Conservation (phyloP, 2,329 filamentous ascomycete species). For the Sordariomycetes sp. region DNA sequence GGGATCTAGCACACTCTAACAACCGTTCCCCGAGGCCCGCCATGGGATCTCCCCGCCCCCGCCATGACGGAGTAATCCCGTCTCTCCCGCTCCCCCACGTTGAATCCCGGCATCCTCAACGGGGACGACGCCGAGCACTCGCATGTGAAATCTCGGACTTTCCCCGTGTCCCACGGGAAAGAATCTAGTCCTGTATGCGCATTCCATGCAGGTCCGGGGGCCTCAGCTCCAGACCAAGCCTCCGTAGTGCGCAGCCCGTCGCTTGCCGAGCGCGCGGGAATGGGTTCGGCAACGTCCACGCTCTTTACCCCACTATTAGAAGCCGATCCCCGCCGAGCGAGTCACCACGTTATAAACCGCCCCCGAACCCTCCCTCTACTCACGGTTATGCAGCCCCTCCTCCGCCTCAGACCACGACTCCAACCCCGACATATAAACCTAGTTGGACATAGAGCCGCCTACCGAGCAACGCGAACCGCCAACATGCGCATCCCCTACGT, state of each 20-base stretch:
- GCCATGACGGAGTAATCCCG: no score
- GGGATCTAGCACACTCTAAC: neutral
- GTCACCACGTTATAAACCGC: neutral
- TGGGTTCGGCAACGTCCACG: neutral
- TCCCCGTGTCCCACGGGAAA: no score
- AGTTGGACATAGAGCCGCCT: neutral
- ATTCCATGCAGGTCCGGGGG: no score
- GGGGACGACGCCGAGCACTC: no score
- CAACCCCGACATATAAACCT: neutral
- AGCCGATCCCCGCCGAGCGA: neutral
- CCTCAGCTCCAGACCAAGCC: no score
- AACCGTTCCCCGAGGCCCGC: neutral
- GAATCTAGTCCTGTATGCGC: no score
- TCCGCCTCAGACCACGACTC: neutral
- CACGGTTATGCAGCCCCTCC: neutral
- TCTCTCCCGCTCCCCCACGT: no score
- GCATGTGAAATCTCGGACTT: no score
- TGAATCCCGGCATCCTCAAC: no score
- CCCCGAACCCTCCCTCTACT: neutral
- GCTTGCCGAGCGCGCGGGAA: neutral
- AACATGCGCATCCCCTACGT: conserved; percentile 58
- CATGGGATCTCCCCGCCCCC: no score
- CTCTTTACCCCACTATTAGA: neutral
- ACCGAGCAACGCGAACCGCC: conserved; percentile 8
- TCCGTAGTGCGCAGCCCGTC: neutral